These are phyloP conservation scores for Yamadazyma buinensis DNA, from an alignment of 1,139 yeast species.

Conservation along the genomic window DNA sequence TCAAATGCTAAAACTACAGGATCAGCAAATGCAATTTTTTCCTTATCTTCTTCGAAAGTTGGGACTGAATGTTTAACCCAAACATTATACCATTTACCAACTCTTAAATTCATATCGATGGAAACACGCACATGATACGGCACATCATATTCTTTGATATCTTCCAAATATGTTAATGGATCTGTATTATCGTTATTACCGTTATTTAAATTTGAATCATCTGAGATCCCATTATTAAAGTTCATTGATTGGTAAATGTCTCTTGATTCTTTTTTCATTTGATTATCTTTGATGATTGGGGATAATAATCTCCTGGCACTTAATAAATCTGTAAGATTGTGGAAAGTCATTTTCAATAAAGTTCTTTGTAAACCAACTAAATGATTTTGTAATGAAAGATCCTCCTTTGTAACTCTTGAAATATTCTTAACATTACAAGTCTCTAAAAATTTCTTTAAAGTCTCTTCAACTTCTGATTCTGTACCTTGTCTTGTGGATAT, in stretches of 20 bases:
- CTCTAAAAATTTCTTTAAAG: constrained; percentile 66
- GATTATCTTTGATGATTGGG: constrained; percentile 72
- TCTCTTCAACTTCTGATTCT: constrained; percentile 87
- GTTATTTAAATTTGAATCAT: constrained; percentile 7
- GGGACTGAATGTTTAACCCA: constrained; percentile 58
- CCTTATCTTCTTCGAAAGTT: constrained; percentile 58
- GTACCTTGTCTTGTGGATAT: constrained; percentile 62
- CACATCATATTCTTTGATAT: constrained; percentile 90
- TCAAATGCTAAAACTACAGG: constrained; percentile 97
- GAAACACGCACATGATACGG: constrained; percentile 96
- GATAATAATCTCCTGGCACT: constrained; percentile 65
- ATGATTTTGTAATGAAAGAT: constrained; percentile 78
- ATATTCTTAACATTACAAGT: constrained; percentile 51
- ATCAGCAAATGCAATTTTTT: constrained; percentile 90
- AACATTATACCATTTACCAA: constrained; percentile 95
- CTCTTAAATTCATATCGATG: constrained; percentile 79
- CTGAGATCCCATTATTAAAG: constrained; percentile 25
- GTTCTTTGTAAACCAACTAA: constrained; percentile 69
- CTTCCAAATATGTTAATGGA: constrained; percentile 66
- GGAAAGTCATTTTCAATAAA: constrained; percentile 66
- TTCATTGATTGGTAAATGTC: constrained; percentile 64
- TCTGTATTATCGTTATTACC: constrained; percentile 32
- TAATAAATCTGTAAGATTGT: constrained; percentile 69
- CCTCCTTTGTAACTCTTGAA: constrained; percentile 64
- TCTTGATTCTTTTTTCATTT: constrained; percentile 58